These are phyloP conservation scores for Lasiodiplodia gonubiensis DNA, from an alignment of 2,329 filamentous ascomycete genomes.

Conservation along the genomic window DNA sequence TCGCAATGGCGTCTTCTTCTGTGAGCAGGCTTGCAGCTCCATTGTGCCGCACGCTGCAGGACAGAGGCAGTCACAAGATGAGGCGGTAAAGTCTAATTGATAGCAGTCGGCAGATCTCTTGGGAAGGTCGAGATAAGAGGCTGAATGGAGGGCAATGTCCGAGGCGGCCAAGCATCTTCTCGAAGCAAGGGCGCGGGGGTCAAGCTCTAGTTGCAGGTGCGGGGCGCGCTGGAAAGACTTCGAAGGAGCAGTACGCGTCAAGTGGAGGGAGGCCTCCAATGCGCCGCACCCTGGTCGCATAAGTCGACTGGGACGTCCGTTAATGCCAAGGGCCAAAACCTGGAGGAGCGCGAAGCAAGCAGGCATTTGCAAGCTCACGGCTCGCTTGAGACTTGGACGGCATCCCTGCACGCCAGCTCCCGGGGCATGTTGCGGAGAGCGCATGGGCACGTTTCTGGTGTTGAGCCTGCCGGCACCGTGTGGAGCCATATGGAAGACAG, in stretches of 20 bases:
- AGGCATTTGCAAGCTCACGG: not conserved
- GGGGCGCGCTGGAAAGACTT: not conserved
- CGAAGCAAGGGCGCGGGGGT: conserved; percentile 21
- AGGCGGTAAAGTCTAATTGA: conserved; percentile 23
- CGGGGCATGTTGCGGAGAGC: conserved; percentile 11
- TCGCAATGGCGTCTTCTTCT: not conserved
- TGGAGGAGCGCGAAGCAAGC: conserved; percentile 18
- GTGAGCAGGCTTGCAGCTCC: conserved; percentile 1
- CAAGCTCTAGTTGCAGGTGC: not conserved
- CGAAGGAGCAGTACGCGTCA: conserved; percentile 12
- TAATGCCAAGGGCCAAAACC: conserved; percentile 21
- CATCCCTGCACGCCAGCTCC: not conserved
- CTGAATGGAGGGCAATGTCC: conserved; percentile 6
- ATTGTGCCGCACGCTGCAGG: conserved; percentile 12
- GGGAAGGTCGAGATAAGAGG: conserved; percentile 10
- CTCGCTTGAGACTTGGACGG: not conserved
- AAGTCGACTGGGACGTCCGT: not conserved
- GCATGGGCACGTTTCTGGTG: conserved; percentile 20
- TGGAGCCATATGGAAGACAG: conserved; percentile 2
- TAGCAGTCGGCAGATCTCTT: conserved; percentile 15
- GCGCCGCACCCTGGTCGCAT: conserved; percentile 7
- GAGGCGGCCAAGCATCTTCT: conserved; percentile 15
- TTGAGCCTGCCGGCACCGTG: conserved; percentile 17
- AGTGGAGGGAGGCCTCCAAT: not conserved
- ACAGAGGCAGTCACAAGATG: conserved; percentile 20